Evolutionary conservation across 164 flowering plant species (phyloP), one percentile per base, ranked within the genome.

Genomic region (Annona cherimola): DNA sequence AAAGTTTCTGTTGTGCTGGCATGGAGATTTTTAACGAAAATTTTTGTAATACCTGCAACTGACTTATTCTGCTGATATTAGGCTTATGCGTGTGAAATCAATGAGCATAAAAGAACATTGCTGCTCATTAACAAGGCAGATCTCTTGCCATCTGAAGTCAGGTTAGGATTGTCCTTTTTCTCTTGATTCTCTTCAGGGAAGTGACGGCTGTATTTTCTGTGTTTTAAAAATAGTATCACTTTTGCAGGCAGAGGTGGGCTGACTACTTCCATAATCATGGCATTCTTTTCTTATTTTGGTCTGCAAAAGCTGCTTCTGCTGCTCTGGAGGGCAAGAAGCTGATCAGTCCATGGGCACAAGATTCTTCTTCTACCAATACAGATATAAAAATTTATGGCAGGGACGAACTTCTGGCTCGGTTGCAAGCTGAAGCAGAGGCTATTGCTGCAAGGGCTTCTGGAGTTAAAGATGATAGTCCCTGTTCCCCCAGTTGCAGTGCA

Each of bases 121-220:
- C 90, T 95, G 71, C 93, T 93, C 41, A 81, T 95, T 60, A 95
- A 95, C 83, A 95, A 95, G 83, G 97, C 99, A 46, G 99, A 93
- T 78, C 98, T 95, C 70, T 79, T 95, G 70, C 96, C 99, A n/a
- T 44, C 69, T 71, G 45, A 85, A 62, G 78, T 90, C 74, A 89
- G 97, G 97, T 89, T 40, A 66, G 79, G 69, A 20, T 55, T 57
- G 35, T 2, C 64, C 5, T 42, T 66, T 5, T 63, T 70, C 39
- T 71, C 9, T 68, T 20, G 35, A 26, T 26, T 72, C 11, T 42
- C 44, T 57, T 12, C 3, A 42, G 3, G 19, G 18, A 45, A 55
- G 57, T 19, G 9, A 9, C 44, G 44, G 14, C 39, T 4, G 44
- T 16, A 16, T 26, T 73, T 43, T 42, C 26, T 45, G 41, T 63